A percentile compares a stretch with the other conserved stretches of the same genome.
Conservation (phyloP, 2,329 filamentous ascomycete genomes). For the Plenodomus biglobosus region DNA sequence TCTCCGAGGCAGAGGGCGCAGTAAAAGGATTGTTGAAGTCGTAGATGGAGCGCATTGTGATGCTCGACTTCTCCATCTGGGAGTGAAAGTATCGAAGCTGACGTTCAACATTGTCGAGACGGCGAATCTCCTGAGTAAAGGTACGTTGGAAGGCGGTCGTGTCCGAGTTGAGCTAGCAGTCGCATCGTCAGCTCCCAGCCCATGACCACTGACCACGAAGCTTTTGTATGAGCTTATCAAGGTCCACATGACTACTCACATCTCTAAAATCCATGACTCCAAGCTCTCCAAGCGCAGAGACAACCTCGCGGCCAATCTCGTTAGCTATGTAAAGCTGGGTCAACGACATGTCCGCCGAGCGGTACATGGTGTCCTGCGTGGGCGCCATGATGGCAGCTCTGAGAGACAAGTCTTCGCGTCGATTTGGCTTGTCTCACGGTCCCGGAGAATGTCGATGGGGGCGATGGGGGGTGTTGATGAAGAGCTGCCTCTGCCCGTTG, state of each 20-base stretch:
- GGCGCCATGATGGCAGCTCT: slow-evolving; percentile 58
- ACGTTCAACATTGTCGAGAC: slow-evolving; percentile 96
- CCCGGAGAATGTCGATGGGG: slow-evolving; percentile 21
- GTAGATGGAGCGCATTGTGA: slow-evolving; percentile 84
- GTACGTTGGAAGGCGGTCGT: slow-evolving; percentile 94
- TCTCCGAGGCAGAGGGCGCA: slow-evolving; percentile 87
- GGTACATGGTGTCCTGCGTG: slow-evolving; percentile 89
- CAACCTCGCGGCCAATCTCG: slow-evolving; percentile 96
- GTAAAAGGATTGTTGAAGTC: slow-evolving; percentile 87
- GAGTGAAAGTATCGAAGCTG: slow-evolving; percentile 93
- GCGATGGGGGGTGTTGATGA: slow-evolving; percentile 34
- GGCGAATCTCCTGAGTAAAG: slow-evolving; percentile 95
- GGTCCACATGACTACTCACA: slow-evolving; percentile 58
- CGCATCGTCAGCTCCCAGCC: slow-evolving; percentile 28
- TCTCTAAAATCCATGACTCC: slow-evolving; percentile 96
- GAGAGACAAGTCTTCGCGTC: slow-evolving; percentile 26
- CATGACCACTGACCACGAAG: slow-evolving; percentile 23
- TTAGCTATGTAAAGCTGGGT: slow-evolving; percentile 99
- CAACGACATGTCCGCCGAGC: slow-evolving; percentile 99
- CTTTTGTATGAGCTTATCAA: slow-evolving; percentile 7
- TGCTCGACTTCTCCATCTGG: slow-evolving; percentile 92
- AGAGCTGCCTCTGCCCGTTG: slow-evolving; percentile 28
- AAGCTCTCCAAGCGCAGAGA: slow-evolving; percentile 93
- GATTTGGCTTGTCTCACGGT: slow-evolving; percentile 28
- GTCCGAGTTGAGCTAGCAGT: slow-evolving; percentile 79